phyloP scores from a whole-genome alignment of 2,329 filamentous ascomycete genomes.

The Cercospora sesami region DNA sequence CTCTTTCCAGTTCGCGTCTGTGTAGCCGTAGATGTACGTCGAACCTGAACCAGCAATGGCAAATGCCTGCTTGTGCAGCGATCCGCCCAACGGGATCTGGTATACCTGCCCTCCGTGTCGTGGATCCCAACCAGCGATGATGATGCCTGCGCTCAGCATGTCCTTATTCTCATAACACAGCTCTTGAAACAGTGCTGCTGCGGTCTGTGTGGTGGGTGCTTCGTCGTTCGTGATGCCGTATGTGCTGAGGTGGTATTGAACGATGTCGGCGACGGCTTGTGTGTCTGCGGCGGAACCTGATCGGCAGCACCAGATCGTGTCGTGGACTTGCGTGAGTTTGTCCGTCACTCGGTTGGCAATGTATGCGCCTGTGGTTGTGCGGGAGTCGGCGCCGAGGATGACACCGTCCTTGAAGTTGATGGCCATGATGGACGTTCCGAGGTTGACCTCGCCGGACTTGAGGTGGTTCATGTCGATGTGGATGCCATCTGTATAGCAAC shows the following conservation, averaged over 20 bases:
- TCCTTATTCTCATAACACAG: constrained; percentile 99
- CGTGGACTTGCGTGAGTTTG: constrained; percentile 97
- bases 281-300: constrained; percentile 97
- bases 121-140: constrained; percentile 97
- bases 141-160: constrained; percentile 85
- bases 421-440: constrained; percentile 99
- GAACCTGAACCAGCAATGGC: constrained; percentile 95
- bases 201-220: constrained; percentile 89
- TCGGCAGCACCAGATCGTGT: constrained; percentile 99
- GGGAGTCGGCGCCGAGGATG: constrained; percentile 94
- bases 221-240: constrained; percentile 89
- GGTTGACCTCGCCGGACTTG: constrained; percentile 98
- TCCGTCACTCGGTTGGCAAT: constrained; percentile 99
- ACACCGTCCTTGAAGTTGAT: constrained; percentile 99
- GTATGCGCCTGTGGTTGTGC: constrained; percentile 96
- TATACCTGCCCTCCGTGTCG: constrained; percentile 96
- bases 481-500: constrained; percentile 77
- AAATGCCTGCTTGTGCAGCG: constrained; percentile 95
- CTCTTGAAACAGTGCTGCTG: constrained; percentile 95
- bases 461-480: constrained; percentile 98
- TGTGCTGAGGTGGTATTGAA: constrained; percentile 92
- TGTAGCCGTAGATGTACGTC: constrained; percentile 99
- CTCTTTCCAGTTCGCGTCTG: constrained; percentile 93
- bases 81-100: constrained; percentile 93
- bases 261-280: constrained; percentile 96